A percentile compares a stretch with the other conserved stretches of the same genome.
These are phyloP conservation scores for Pichia paraexigua DNA, from an alignment of 805 yeast genomes.

Conservation along the genomic window DNA sequence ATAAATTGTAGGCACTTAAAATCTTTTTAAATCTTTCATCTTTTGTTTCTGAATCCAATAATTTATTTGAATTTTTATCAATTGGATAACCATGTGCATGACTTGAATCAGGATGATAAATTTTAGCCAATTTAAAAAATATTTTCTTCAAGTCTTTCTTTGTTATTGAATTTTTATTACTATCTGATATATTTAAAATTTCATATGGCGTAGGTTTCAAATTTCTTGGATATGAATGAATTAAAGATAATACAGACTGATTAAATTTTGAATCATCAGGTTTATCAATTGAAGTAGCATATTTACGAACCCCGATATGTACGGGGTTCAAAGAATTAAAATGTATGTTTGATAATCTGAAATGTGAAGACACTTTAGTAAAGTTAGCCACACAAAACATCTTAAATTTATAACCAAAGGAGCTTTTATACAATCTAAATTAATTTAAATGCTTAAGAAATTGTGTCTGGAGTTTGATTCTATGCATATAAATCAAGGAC, in stretches of 20 bases:
- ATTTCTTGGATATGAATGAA: conserved; percentile 36
- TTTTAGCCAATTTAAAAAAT: conserved; percentile 56
- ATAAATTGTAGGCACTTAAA: conserved; percentile 50
- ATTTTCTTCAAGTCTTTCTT: conserved; percentile 33
- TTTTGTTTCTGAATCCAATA: conserved; percentile 18
- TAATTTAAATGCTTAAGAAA: background rate
- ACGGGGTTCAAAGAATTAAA: background rate
- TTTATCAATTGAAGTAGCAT: background rate
- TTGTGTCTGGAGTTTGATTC: too few relatives aligned
- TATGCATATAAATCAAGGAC: too few relatives aligned
- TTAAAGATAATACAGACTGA: conserved; percentile 18
- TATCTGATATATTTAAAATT: conserved; percentile 39
- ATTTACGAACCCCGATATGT: background rate
- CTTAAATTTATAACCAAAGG: too few relatives aligned
- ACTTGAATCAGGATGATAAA: conserved; percentile 71
- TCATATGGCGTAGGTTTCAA: conserved; percentile 62
- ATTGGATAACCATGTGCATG: conserved; percentile 17
- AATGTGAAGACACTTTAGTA: background rate
- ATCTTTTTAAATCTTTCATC: conserved; percentile 46
- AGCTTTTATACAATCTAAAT: too few relatives aligned
- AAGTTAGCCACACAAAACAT: background rate
- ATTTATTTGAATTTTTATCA: conserved; percentile 1
- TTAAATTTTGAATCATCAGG: background rate
- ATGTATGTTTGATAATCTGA: background rate
- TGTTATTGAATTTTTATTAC: conserved; percentile 25